Evolutionary conservation across 768 basidiomycete species (phyloP).

Genomic region (Phaeotremella fagi): DNA sequence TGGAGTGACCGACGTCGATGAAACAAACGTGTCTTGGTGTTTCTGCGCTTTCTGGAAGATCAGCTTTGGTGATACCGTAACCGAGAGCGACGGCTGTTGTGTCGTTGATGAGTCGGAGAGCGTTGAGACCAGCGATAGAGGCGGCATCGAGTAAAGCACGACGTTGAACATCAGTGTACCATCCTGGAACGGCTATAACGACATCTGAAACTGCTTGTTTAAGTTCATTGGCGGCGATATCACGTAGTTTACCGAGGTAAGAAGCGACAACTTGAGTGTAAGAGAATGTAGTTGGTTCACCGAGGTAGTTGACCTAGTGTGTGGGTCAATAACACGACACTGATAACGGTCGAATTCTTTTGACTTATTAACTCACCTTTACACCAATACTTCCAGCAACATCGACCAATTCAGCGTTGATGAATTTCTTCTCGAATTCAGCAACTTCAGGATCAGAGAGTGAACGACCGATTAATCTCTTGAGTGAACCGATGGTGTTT

Average conservation of each 20-base stretch:
- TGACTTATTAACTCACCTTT: no score
- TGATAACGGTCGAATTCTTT: no score
- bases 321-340: background rate
- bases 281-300: slow-evolving; percentile 72
- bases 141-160: slow-evolving; percentile 87
- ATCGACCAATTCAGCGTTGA: slow-evolving; percentile 81
- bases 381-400: slow-evolving; percentile 74
- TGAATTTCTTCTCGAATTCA: slow-evolving; percentile 81
- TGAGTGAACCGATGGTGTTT: slow-evolving; percentile 91
- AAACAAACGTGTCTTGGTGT: slow-evolving; percentile 82
- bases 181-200: slow-evolving; percentile 92
- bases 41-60: slow-evolving; percentile 76
- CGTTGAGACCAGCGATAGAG: slow-evolving; percentile 78
- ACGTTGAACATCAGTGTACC: slow-evolving; percentile 92
- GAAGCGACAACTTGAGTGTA: slow-evolving; percentile 86
- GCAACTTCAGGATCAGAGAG: slow-evolving; percentile 70
- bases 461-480: slow-evolving; percentile 81
- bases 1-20: slow-evolving; percentile 91
- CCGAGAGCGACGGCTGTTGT: slow-evolving; percentile 92
- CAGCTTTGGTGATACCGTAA: slow-evolving; percentile 97
- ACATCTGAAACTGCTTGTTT: slow-evolving; percentile 82
- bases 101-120: slow-evolving; percentile 94
- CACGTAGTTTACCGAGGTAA: slow-evolving; percentile 85
- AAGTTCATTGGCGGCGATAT: slow-evolving; percentile 78
- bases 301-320: slow-evolving; percentile 76